Evolutionary conservation across 2,329 filamentous ascomycete species (phyloP).

Genomic region (Talaromyces marneffei): DNA sequence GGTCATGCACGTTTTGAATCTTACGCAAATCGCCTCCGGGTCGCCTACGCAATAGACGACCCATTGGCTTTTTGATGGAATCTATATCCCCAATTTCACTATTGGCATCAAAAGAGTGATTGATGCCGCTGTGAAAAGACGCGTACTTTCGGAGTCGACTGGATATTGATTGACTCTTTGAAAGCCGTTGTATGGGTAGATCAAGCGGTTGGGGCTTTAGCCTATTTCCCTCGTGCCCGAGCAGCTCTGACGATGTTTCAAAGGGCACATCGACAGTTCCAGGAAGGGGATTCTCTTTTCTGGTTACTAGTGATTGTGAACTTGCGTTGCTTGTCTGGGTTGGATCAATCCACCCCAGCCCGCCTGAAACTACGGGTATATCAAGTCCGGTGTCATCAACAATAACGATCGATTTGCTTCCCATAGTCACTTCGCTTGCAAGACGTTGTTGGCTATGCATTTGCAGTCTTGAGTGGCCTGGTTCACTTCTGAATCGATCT

Average conservation of each 20-base stretch:
- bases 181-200: background rate
- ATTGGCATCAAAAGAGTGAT: constrained; percentile 25
- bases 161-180: constrained; percentile 25
- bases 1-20: constrained; percentile 59
- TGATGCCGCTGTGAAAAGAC: constrained; percentile 41
- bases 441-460: constrained; percentile 29
- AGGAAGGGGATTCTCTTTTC: background rate
- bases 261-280: constrained; percentile 22
- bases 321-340: constrained; percentile 8
- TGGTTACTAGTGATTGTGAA: constrained; percentile 5
- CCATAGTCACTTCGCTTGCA: constrained; percentile 59
- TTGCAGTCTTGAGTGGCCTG: constrained; percentile 16
- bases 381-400: constrained; percentile 58
- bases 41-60: constrained; percentile 60
- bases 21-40: constrained; percentile 71
- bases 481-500: constrained; percentile 1
- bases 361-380: constrained; percentile 37
- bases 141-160: constrained; percentile 40
- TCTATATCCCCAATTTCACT: constrained; percentile 22
- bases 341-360: constrained; percentile 18
- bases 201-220: background rate
- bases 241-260: constrained; percentile 22
- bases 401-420: constrained; percentile 88
- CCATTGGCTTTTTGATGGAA: constrained; percentile 24
- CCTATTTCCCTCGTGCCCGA: background rate